A percentile compares a stretch with the other conserved stretches of the same genome.
Conservation (phyloP, 495 filamentous ascomycete genomes). For the Aeminium ludgeri region DNA sequence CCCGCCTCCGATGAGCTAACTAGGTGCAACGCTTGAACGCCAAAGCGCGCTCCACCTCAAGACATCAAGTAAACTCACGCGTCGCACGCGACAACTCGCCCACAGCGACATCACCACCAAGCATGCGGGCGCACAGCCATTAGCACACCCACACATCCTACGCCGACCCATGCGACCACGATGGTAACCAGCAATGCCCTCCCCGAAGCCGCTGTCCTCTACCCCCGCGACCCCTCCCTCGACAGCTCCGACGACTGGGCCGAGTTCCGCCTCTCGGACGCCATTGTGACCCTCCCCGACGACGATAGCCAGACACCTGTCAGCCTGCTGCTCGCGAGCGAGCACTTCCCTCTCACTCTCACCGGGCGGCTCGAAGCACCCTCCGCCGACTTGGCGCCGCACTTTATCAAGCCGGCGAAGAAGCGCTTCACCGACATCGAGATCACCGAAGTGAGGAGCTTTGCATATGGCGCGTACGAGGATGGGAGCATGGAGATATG, state of each 20-base stretch:
- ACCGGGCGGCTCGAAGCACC: constrained; percentile 23
- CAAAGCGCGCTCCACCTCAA: too few species aligned
- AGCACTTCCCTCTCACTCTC: constrained; percentile 37
- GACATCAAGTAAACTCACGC: too few species aligned
- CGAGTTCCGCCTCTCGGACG: constrained; percentile 37
- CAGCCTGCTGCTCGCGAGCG: constrained; percentile 37
- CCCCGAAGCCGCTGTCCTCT: constrained; percentile 39
- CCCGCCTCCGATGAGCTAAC: too few species aligned
- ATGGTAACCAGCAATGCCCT: constrained; percentile 7
- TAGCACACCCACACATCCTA: too few species aligned
- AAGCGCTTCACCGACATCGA: constrained; percentile 36
- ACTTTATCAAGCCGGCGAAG: not conserved
- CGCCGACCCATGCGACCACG: not conserved
- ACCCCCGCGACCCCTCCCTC: constrained; percentile 35
- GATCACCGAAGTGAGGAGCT: constrained; percentile 43
- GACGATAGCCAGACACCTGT: constrained; percentile 31
- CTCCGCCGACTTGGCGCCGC: not conserved
- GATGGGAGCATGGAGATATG: constrained; percentile 48
- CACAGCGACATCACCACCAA: too few species aligned
- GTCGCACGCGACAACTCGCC: too few species aligned
- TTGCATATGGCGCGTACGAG: constrained; percentile 51
- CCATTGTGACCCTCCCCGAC: constrained; percentile 27
- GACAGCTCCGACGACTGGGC: constrained; percentile 43
- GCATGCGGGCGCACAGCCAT: too few species aligned
- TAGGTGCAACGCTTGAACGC: too few species aligned